Base-by-base conservation (phyloP, 331 rosid genomes). In the Rosa hybrid region DNA sequence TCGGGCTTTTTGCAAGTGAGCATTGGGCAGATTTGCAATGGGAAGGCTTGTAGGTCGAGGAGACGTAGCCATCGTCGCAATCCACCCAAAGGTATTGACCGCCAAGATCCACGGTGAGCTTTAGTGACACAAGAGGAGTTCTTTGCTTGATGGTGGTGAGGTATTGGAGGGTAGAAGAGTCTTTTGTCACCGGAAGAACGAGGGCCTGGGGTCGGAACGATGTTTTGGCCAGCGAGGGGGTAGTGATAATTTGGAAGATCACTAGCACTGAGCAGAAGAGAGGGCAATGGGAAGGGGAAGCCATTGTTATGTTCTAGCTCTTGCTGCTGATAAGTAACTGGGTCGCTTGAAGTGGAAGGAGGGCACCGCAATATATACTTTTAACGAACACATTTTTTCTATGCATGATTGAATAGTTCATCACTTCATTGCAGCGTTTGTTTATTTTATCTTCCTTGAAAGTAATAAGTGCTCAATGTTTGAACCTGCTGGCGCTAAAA, bases 51-150 rank as follows among this genome's bases (percentile, higher is more conserved):
- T 67, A 74, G 41, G 83, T 80, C 13, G 86, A 71, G 20, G 82
- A 72, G 64, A 41, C 54, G 7, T 25, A 68, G 75, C 72, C 53
- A 0, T 76, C 2, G 0, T 75, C 51, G 71, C 87, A 86, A 6
- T 86, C 77, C 0, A 89, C 89, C 94, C 90, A 92, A 3, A 88
- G 54, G 77, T 57, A 87, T 2, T 77, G 85, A 6, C 90, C 90
- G 5, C 92, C 86, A 2, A 92, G 89, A 51, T 90, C 91, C 2
- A 92, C 3, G 7, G 87, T 85, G 41, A 92, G 80, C 10, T 87
- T 90, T 13, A 82, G 42, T 0, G 92, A 10, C 14, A 59, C 86
- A 0, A 86, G 85, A 21, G 97, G 94, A 54, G 92, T 91, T 16
- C 91, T 75, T 57, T 91, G 91, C 60, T 83, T 49, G 68, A 91